phyloP scores from a whole-genome alignment of 2,329 filamentous ascomycete species.

The Aspergillus tubingensis region DNA sequence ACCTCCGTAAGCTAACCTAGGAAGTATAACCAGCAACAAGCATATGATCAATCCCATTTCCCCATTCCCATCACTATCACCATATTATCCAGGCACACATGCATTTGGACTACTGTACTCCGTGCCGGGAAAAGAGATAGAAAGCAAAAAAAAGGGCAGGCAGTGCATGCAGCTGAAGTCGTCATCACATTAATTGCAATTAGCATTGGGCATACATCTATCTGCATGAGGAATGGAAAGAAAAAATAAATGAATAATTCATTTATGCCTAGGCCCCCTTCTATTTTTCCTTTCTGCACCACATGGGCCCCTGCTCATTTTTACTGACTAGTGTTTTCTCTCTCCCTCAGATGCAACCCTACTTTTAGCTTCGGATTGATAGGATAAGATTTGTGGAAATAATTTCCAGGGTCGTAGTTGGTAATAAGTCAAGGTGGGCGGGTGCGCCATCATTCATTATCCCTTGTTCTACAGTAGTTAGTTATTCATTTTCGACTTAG shows the following conservation, averaged over 20 bases:
- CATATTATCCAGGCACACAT: not conserved
- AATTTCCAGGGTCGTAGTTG: not conserved
- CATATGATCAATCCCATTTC: not conserved
- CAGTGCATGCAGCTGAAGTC: not conserved
- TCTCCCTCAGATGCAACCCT: not conserved
- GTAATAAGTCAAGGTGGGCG: not conserved
- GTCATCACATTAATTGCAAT: not conserved
- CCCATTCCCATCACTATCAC: not conserved
- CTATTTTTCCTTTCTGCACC: not conserved
- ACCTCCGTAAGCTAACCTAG: too few species aligned
- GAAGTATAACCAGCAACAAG: too few species aligned
- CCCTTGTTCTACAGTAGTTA: not conserved
- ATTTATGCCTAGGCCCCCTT: not conserved
- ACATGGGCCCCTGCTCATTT: not conserved
- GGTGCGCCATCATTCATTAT: not conserved
- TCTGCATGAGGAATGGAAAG: not conserved
- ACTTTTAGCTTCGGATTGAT: not conserved
- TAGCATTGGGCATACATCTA: not conserved
- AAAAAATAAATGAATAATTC: not conserved
- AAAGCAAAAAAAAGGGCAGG: not conserved
- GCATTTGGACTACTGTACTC: conserved; percentile 3
- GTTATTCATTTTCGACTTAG: too few species aligned
- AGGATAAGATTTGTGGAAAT: not conserved
- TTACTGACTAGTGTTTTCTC: not conserved
- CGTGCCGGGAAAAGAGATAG: not conserved